A percentile compares a stretch with the other conserved stretches of the same genome.
Evolutionary conservation across 1,139 yeast species (phyloP).

Genomic region (Zygosaccharomyces pseudobailii): DNA sequence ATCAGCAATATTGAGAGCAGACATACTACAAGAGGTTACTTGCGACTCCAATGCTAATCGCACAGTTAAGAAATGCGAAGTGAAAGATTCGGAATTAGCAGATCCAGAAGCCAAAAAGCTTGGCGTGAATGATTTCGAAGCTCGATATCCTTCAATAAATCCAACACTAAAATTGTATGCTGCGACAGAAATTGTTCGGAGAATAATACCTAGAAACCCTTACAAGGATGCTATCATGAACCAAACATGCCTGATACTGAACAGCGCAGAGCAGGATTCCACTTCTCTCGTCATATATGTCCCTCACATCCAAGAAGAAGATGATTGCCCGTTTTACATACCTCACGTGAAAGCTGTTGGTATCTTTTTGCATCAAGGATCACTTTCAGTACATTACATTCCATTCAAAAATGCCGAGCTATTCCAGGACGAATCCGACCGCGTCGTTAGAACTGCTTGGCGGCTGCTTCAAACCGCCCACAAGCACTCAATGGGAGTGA

Average conservation of each 20-base stretch:
- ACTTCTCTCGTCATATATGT: conserved; percentile 61
- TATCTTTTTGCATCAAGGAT: conserved; percentile 46
- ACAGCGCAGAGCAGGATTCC: conserved; percentile 31
- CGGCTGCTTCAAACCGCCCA: conserved; percentile 72
- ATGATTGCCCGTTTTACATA: conserved; percentile 77
- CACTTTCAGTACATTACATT: conserved; percentile 75
- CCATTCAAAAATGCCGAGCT: conserved; percentile 46
- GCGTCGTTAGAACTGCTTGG: conserved; percentile 77
- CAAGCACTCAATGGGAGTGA: conserved; percentile 80
- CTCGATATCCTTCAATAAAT: conserved; percentile 35
- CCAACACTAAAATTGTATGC: conserved; percentile 16
- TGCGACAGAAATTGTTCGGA: conserved; percentile 54
- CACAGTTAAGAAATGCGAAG: conserved; percentile 6
- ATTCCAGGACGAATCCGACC: conserved; percentile 39
- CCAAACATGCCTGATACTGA: conserved; percentile 69
- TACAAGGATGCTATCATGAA: conserved; percentile 75
- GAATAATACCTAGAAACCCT: conserved; percentile 87
- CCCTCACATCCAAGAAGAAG: conserved; percentile 62
- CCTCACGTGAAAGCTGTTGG: conserved; percentile 86
- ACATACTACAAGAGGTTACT: conserved; percentile 56
- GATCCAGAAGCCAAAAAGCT: conserved; percentile 30
- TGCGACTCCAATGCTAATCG: conserved; percentile 40
- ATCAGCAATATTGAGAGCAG: conserved; percentile 85
- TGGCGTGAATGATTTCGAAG: conserved; percentile 51
- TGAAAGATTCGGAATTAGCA: conserved; percentile 11